These are phyloP conservation scores for Pyrenophora tritici-repentis DNA, from an alignment of 2,329 filamentous ascomycete genomes.

Conservation along the genomic window DNA sequence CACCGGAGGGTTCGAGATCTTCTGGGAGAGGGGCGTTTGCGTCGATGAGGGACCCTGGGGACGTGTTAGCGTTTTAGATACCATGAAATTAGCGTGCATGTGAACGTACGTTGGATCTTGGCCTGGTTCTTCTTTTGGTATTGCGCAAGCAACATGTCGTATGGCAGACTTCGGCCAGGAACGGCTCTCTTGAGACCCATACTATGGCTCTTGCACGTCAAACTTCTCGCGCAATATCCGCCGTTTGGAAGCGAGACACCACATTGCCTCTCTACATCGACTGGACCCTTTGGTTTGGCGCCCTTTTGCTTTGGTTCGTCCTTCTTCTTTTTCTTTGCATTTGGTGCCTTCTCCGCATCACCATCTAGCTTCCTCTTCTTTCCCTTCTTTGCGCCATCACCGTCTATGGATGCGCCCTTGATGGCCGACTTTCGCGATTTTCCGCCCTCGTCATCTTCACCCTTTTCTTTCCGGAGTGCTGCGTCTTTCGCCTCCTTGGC, in stretches of 20 bases:
- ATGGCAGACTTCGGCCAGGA: constrained; percentile 82
- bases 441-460: constrained; percentile 50
- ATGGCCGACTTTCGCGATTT: constrained; percentile 49
- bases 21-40: constrained; percentile 90
- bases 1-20: constrained; percentile 70
- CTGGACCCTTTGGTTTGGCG: constrained; percentile 86
- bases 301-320: constrained; percentile 84
- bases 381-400: constrained; percentile 48
- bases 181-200: constrained; percentile 94
- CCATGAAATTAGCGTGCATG: no score
- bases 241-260: constrained; percentile 86
- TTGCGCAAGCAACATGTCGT: constrained; percentile 79
- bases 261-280: constrained; percentile 92
- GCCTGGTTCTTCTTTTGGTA: constrained; percentile 95
- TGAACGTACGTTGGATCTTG: constrained; percentile 84
- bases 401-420: constrained; percentile 47
- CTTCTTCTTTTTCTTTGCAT: constrained; percentile 87
- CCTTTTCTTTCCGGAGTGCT: constrained; percentile 54
- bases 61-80: constrained; percentile 7
- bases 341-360: constrained; percentile 79
- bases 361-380: constrained; percentile 56
- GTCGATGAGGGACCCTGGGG: constrained; percentile 84
- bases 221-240: constrained; percentile 80
- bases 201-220: constrained; percentile 93
- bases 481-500: constrained; percentile 62